Evolutionary conservation across 768 basidiomycete species (phyloP).

Genomic region (Daedaleopsis sinensis): DNA sequence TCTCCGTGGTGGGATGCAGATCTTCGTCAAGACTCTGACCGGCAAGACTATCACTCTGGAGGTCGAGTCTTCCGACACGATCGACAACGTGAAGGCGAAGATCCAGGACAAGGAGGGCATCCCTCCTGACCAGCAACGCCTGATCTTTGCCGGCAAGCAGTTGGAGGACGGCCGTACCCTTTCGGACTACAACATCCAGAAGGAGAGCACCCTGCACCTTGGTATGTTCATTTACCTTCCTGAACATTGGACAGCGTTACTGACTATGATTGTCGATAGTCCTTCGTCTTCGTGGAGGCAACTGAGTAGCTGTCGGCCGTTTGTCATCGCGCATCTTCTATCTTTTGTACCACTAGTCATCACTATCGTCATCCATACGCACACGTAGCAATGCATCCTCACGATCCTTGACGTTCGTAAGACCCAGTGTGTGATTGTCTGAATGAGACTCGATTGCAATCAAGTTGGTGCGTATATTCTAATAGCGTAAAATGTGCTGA

Average conservation of each 20-base stretch:
- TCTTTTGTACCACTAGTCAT: constrained; percentile 10
- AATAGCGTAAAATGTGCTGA: no score
- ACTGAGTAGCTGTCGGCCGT: constrained; percentile 35
- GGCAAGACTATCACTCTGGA: constrained; percentile 62
- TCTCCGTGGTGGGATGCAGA: constrained; percentile 45
- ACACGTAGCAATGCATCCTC: constrained; percentile 6
- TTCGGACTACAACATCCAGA: constrained; percentile 42
- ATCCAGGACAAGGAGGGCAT: constrained; percentile 39
- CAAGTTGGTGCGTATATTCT: no score
- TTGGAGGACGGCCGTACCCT: constrained; percentile 37
- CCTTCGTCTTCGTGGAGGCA: constrained; percentile 72
- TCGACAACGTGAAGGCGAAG: constrained; percentile 38
- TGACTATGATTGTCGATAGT: constrained; percentile 36
- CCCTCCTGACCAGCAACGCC: constrained; percentile 36
- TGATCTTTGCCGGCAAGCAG: constrained; percentile 38
- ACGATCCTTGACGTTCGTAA: background rate
- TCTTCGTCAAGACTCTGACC: constrained; percentile 55
- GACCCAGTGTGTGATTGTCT: background rate
- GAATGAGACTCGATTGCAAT: background rate
- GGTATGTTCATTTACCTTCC: constrained; percentile 31
- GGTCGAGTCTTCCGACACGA: constrained; percentile 45
- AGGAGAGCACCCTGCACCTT: constrained; percentile 35
- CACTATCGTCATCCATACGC: background rate
- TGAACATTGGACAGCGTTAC: background rate
- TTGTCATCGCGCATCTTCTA: background rate